These are phyloP conservation scores for Wickerhamiella dianesei DNA, from an alignment of 805 yeast genomes.

Conservation along the genomic window DNA sequence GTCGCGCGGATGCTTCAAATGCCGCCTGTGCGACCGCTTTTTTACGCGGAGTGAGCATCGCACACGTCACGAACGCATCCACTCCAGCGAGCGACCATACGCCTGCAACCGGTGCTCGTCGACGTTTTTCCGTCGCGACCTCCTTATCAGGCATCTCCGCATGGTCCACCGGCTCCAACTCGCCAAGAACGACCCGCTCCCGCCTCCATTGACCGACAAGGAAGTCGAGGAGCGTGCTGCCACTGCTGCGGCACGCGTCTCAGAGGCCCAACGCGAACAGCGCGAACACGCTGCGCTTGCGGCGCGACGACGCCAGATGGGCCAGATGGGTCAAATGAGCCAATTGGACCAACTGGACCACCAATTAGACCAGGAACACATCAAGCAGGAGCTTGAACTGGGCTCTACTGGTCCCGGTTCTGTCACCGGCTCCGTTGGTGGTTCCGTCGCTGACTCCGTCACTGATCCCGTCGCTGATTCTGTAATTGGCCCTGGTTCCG, in stretches of 20 bases:
- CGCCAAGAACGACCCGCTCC: slow-evolving; percentile 4
- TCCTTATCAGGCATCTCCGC: slow-evolving; percentile 6
- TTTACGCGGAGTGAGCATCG: slow-evolving; percentile 9
- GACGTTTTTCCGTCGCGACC: slow-evolving; percentile 9
- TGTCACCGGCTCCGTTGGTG: too few relatives aligned
- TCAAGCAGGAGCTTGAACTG: too few relatives aligned
- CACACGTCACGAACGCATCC: slow-evolving; percentile 8
- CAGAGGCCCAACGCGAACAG: not conserved
- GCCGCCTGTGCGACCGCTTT: slow-evolving; percentile 4
- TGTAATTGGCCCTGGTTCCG: too few relatives aligned
- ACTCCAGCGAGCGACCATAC: slow-evolving; percentile 6
- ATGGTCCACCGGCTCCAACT: slow-evolving; percentile 4
- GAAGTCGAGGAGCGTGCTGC: not conserved
- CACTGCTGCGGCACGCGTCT: not conserved
- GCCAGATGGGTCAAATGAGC: too few relatives aligned
- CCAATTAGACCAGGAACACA: too few relatives aligned
- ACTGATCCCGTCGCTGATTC: too few relatives aligned
- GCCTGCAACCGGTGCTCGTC: slow-evolving; percentile 3
- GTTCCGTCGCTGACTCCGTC: too few relatives aligned
- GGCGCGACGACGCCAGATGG: not conserved
- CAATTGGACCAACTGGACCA: too few relatives aligned
- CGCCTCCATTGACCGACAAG: not conserved
- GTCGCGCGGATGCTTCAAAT: not conserved
- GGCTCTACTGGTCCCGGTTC: too few relatives aligned
- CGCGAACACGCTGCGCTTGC: not conserved